Conservation (phyloP, 1,284 basidiomycete genomes). For the Fomitopsis schrenkii region DNA sequence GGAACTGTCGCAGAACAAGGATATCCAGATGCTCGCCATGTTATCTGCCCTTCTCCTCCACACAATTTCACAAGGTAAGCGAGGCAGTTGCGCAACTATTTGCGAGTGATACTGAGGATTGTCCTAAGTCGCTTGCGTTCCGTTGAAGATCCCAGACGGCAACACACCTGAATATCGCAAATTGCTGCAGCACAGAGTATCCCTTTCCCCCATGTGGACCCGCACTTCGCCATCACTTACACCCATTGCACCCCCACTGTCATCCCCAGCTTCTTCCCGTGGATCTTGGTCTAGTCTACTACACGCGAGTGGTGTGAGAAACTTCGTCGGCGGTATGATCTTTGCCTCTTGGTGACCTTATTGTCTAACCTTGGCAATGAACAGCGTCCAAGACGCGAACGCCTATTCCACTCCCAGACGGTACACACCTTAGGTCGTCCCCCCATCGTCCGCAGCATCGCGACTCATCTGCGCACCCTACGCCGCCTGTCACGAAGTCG, state of each 20-base stretch:
- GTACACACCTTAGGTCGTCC: neutral
- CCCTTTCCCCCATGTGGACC: constrained; percentile 36
- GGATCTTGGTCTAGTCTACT: constrained; percentile 77
- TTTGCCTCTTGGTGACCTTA: neutral
- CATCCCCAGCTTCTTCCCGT: constrained; percentile 52
- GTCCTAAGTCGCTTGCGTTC: neutral
- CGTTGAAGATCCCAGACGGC: constrained; percentile 1
- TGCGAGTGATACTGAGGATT: neutral
- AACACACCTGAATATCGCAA: constrained; percentile 4
- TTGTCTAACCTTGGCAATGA: neutral
- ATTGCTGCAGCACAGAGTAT: constrained; percentile 1
- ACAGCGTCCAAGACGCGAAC: neutral
- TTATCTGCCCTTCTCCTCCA: constrained; percentile 61
- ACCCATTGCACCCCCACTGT: constrained; percentile 28
- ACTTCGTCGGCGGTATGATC: constrained; percentile 53
- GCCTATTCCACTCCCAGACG: constrained; percentile 3
- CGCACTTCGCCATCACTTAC: constrained; percentile 33
- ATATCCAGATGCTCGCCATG: constrained; percentile 83
- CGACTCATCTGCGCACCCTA: constrained; percentile 18
- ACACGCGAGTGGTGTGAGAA: constrained; percentile 56
- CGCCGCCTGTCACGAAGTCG: constrained; percentile 42
- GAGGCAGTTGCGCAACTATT: constrained; percentile 4
- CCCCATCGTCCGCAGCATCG: constrained; percentile 5
- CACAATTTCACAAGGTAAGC: constrained; percentile 23
- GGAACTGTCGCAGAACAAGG: constrained; percentile 60